A percentile compares a stretch with the other conserved stretches of the same genome.
These are phyloP conservation scores for Paramecium bursaria DNA, from an alignment of 73 alveolate genomes.

Conservation along the genomic window DNA sequence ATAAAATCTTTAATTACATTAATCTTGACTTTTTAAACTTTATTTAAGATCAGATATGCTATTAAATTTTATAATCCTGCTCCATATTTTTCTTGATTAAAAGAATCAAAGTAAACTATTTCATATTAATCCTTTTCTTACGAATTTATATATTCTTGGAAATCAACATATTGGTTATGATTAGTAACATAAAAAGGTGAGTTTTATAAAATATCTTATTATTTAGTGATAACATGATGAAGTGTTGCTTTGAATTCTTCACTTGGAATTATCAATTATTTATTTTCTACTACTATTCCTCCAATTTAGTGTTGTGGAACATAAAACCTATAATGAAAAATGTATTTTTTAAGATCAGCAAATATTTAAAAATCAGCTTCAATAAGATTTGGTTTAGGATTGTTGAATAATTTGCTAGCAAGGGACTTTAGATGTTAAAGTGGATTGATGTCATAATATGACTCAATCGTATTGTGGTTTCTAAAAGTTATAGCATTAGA, in stretches of 20 bases:
- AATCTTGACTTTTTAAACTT: neutral
- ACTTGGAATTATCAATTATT: neutral
- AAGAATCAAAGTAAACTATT: slow-evolving; percentile 6
- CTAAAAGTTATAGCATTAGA: neutral
- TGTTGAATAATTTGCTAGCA: neutral
- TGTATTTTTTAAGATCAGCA: slow-evolving; percentile 9
- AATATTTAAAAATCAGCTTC: neutral
- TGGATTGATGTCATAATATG: neutral
- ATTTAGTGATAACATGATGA: no score
- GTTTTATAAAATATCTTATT: neutral
- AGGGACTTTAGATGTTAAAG: neutral
- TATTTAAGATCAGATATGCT: neutral
- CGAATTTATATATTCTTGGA: neutral
- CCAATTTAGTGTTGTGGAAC: neutral
- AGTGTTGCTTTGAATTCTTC: neutral
- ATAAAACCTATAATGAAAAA: neutral
- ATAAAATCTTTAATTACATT: no score
- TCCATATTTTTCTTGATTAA: neutral
- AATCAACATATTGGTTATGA: neutral
- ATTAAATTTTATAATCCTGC: neutral
- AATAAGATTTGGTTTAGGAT: neutral
- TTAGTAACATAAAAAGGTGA: neutral
- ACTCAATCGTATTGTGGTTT: neutral
- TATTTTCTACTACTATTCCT: neutral
- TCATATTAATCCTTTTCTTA: neutral